A percentile compares a stretch with the other conserved stretches of the same genome.
Conservation (phyloP, 345 rosid species). For the Sapria himalayana region DNA sequence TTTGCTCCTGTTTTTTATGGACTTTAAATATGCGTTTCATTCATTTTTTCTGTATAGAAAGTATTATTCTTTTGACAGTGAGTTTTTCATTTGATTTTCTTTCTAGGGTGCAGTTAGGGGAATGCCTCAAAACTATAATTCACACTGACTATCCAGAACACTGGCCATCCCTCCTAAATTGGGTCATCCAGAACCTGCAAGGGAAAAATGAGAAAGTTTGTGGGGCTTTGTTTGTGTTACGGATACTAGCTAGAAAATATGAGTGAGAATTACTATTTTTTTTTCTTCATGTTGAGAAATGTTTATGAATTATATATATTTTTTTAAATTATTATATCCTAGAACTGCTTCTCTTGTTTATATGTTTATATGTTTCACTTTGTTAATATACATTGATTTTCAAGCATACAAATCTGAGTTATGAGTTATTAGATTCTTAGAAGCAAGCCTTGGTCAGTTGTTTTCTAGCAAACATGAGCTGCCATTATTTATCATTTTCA, state of each 20-base stretch:
- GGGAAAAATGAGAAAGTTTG: conserved; percentile 83
- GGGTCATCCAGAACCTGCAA: conserved; percentile 83
- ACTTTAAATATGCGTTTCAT: conserved; percentile 10
- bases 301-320: too few relatives aligned
- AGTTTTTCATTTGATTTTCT: neutral
- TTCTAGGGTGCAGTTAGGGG: conserved; percentile 83
- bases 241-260: conserved; percentile 90
- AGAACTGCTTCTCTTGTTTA: too few relatives aligned
- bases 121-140: conserved; percentile 83
- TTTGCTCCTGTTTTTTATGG: conserved; percentile 3
- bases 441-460: too few relatives aligned
- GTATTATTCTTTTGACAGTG: conserved; percentile 1
- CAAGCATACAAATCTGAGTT: too few relatives aligned
- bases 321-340: too few relatives aligned
- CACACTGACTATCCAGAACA: conserved; percentile 97
- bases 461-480: too few relatives aligned
- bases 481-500: too few relatives aligned
- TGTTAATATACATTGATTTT: too few relatives aligned
- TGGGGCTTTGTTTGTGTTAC: conserved; percentile 74
- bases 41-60: neutral
- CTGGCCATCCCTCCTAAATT: conserved; percentile 88
- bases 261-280: conserved; percentile 32
- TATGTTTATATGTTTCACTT: too few relatives aligned
- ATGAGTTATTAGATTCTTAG: too few relatives aligned
- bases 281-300: too few relatives aligned